phyloP scores from a whole-genome alignment of 768 basidiomycete genomes.

The Podaxis pistillaris region DNA sequence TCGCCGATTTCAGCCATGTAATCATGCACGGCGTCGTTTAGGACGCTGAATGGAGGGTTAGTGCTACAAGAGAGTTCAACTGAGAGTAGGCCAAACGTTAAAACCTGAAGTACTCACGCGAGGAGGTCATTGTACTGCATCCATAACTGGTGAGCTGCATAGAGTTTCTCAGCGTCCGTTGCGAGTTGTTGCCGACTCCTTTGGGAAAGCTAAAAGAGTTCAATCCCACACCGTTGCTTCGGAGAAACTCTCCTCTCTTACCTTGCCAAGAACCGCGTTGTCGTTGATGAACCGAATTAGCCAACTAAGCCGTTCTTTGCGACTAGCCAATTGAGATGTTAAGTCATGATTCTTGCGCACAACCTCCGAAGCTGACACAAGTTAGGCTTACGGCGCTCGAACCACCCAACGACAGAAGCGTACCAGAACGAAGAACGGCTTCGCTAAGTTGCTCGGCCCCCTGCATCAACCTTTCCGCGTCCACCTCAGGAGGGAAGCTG shows the following conservation, averaged over 20 bases:
- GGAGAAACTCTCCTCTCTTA: slow-evolving; percentile 25
- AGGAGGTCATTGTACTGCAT: slow-evolving; percentile 66
- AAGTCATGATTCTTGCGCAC: slow-evolving; percentile 79
- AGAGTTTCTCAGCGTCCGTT: slow-evolving; percentile 84
- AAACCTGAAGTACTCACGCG: slow-evolving; percentile 39
- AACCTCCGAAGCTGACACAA: slow-evolving; percentile 54
- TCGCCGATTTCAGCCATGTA: slow-evolving; percentile 65
- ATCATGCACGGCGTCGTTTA: slow-evolving; percentile 66
- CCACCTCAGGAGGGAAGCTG: slow-evolving; percentile 77
- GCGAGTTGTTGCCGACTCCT: slow-evolving; percentile 70
- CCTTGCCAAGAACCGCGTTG: slow-evolving; percentile 78
- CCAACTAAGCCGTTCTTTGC: slow-evolving; percentile 76
- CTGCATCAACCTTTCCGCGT: slow-evolving; percentile 76
- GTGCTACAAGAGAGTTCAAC: slow-evolving; percentile 34
- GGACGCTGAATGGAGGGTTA: slow-evolving; percentile 55
- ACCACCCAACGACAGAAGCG: neutral
- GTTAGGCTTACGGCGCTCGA: neutral
- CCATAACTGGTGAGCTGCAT: slow-evolving; percentile 83
- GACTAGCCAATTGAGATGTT: slow-evolving; percentile 68
- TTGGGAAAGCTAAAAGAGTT: slow-evolving; percentile 68
- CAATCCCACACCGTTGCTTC: neutral
- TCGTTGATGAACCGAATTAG: slow-evolving; percentile 89
- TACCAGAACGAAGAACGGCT: slow-evolving; percentile 74
- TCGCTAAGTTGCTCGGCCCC: slow-evolving; percentile 75
- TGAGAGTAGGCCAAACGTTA: neutral